Conservation (phyloP, 148 eudicot genomes). For the Amaranthus palmeri region DNA sequence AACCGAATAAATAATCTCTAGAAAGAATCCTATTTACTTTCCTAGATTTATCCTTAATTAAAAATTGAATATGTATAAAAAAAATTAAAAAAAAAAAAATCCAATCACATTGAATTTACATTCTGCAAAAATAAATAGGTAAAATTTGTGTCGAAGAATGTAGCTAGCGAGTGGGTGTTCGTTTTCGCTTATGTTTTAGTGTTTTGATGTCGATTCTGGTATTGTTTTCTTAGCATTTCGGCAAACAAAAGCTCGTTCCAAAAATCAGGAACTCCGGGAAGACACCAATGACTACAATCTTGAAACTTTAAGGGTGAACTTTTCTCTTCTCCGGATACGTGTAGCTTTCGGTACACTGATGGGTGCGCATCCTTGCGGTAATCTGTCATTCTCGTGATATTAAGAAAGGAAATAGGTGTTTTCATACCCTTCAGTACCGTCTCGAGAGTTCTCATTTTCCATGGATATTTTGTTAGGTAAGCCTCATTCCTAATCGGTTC, state of each 20-base stretch:
- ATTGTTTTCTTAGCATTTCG: conserved; percentile 54
- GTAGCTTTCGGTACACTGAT: conserved; percentile 60
- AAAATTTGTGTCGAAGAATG: conserved; percentile 5
- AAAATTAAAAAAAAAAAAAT: background rate
- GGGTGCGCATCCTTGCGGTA: conserved; percentile 91
- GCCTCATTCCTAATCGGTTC: conserved; percentile 69
- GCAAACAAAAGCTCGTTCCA: conserved; percentile 95
- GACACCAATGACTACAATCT: conserved; percentile 99
- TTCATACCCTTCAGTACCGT: conserved; percentile 60
- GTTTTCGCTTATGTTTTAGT: conserved; percentile 19
- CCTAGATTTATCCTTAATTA: background rate
- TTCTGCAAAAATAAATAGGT: background rate
- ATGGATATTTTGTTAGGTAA: conserved; percentile 55
- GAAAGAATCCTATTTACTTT: too few relatives aligned
- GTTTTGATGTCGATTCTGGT: conserved; percentile 28
- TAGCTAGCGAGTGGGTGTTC: background rate
- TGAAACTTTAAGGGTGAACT: conserved; percentile 54
- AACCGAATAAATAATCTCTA: too few relatives aligned
- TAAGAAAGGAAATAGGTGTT: conserved; percentile 58
- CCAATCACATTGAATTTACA: background rate
- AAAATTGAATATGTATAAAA: background rate
- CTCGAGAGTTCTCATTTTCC: conserved; percentile 68
- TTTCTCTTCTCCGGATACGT: conserved; percentile 38
- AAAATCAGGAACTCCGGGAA: conserved; percentile 91
- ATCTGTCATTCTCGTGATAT: conserved; percentile 74